These are phyloP conservation scores for Amauroascus verrucosus DNA, from an alignment of 2,329 filamentous ascomycete species.

Conservation along the genomic window DNA sequence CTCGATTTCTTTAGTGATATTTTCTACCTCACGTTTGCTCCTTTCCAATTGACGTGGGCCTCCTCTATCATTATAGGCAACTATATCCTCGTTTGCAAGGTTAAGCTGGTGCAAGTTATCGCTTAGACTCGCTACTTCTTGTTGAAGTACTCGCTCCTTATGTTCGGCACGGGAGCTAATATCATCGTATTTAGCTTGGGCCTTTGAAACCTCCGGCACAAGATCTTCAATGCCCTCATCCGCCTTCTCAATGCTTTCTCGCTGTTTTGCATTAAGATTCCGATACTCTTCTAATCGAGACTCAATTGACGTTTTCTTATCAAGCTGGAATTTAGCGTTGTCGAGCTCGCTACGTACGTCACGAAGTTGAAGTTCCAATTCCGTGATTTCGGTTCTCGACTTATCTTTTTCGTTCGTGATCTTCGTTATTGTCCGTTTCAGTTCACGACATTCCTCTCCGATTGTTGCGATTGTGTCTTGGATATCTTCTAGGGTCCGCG, in stretches of 20 bases:
- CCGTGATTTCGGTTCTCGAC: slow-evolving; percentile 55
- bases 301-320: slow-evolving; percentile 64
- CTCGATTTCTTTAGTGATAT: slow-evolving; percentile 55
- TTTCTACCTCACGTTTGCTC: slow-evolving; percentile 58
- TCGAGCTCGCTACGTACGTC: slow-evolving; percentile 64
- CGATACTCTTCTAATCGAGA: slow-evolving; percentile 64
- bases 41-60: slow-evolving; percentile 61
- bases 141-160: slow-evolving; percentile 61
- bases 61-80: slow-evolving; percentile 64
- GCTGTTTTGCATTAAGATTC: slow-evolving; percentile 56
- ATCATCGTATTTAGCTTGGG: slow-evolving; percentile 67
- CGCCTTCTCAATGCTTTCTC: slow-evolving; percentile 56
- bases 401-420: slow-evolving; percentile 62
- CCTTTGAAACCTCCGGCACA: slow-evolving; percentile 63
- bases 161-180: slow-evolving; percentile 58
- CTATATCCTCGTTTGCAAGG: slow-evolving; percentile 65
- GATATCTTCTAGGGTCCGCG: slow-evolving; percentile 71
- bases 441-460: slow-evolving; percentile 54
- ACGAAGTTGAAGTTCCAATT: slow-evolving; percentile 65
- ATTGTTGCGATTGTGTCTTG: slow-evolving; percentile 61
- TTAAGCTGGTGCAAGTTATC: slow-evolving; percentile 68
- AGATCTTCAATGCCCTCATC: slow-evolving; percentile 67
- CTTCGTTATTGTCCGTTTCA: slow-evolving; percentile 56
- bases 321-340: slow-evolving; percentile 61
- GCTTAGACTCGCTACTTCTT: slow-evolving; percentile 60